phyloP scores from a whole-genome alignment of 2,329 filamentous ascomycete genomes.

The Pleoardoris graminearum region DNA sequence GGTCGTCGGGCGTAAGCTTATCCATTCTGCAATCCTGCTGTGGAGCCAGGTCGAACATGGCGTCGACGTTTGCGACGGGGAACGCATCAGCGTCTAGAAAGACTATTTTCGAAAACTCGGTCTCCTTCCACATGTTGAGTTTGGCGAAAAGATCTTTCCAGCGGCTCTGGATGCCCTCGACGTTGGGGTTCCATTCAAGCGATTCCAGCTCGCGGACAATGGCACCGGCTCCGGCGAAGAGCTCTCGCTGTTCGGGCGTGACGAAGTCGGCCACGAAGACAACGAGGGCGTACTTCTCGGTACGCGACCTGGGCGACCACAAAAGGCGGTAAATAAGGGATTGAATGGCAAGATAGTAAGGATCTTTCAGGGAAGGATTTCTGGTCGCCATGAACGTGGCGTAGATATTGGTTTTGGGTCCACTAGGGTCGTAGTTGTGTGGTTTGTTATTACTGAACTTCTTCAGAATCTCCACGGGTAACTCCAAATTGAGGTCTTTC shows the following conservation, averaged over 20 bases:
- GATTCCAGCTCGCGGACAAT: slow-evolving; percentile 37
- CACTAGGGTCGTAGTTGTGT: slow-evolving; percentile 28
- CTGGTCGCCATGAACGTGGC: slow-evolving; percentile 40
- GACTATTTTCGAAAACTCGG: slow-evolving; percentile 33
- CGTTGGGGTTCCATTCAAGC: slow-evolving; percentile 33
- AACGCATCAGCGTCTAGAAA: slow-evolving; percentile 44
- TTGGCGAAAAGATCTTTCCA: slow-evolving; percentile 44
- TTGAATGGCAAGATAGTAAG: slow-evolving; percentile 42
- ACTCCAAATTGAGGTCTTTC: slow-evolving; percentile 29
- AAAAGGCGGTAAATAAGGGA: slow-evolving; percentile 39
- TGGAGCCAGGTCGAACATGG: slow-evolving; percentile 32
- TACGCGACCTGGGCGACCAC: slow-evolving; percentile 35
- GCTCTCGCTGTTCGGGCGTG: slow-evolving; percentile 32
- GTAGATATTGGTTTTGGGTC: slow-evolving; percentile 27
- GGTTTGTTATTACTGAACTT: slow-evolving; percentile 22
- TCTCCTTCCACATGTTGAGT: slow-evolving; percentile 43
- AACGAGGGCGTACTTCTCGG: slow-evolving; percentile 31
- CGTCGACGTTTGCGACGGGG: slow-evolving; percentile 34
- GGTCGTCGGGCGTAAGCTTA: slow-evolving; percentile 31
- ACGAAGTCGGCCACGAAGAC: slow-evolving; percentile 43
- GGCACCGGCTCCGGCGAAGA: slow-evolving; percentile 38
- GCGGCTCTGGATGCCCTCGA: slow-evolving; percentile 23
- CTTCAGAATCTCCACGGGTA: slow-evolving; percentile 23
- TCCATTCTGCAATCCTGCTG: slow-evolving; percentile 24
- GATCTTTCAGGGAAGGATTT: slow-evolving; percentile 37